phyloP scores from a whole-genome alignment of 176 grass and related monocot genomes.

The Oryza rufipogon region DNA sequence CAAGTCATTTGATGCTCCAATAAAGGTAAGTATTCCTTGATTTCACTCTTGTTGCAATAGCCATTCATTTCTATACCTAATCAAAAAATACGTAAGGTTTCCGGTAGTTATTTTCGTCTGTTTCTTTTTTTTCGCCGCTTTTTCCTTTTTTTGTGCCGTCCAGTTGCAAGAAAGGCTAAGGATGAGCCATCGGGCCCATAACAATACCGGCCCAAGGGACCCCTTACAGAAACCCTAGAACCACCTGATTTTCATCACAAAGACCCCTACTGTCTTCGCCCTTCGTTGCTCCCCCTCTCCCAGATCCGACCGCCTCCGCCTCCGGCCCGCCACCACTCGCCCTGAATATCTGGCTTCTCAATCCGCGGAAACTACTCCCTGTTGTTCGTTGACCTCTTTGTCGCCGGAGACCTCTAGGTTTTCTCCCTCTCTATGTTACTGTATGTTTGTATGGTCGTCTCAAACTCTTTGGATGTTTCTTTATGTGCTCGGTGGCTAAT shows the following conservation, averaged over 20 bases:
- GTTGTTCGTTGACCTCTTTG: not conserved
- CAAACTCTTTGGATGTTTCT: not conserved
- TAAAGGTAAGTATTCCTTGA: conserved; percentile 63
- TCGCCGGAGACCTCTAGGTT: not conserved
- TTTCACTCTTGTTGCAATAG: not conserved
- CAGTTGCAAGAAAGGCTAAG: too few species aligned
- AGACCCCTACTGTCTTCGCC: not conserved
- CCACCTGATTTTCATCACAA: not conserved
- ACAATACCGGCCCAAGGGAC: too few species aligned
- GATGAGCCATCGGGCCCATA: too few species aligned
- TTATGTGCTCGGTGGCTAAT: conserved; percentile 50
- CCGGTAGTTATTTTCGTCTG: too few species aligned
- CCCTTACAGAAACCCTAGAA: not conserved
- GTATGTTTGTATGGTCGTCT: not conserved
- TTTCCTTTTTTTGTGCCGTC: too few species aligned
- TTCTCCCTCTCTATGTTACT: not conserved
- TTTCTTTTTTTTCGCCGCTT: too few species aligned
- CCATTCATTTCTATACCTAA: not conserved
- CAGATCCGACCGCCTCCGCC: not conserved
- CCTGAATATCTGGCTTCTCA: not conserved
- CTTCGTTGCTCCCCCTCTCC: not conserved
- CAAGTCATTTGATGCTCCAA: conserved; percentile 98
- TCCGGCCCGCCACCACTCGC: not conserved
- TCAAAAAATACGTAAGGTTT: too few species aligned
- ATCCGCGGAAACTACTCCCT: not conserved